Base-by-base conservation (phyloP, 1,284 basidiomycete species). In the Tilletiopsis washingtonensis region DNA sequence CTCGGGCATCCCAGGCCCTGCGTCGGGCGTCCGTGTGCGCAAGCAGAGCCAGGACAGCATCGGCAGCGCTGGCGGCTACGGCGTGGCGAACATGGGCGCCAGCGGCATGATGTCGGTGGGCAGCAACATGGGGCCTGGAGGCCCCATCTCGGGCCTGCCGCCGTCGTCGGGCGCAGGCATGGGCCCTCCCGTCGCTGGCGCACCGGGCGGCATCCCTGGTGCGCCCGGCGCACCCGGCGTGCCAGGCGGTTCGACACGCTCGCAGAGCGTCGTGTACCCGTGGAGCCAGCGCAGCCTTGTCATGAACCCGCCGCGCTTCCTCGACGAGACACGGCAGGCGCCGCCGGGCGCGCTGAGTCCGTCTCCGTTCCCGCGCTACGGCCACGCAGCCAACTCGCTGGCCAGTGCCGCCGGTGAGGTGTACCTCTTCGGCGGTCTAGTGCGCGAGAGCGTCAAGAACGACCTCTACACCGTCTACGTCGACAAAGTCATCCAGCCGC, bases 381-480 rank as follows among this genome's bases (percentile, higher is more conserved):
- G 94, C 11, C 89, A 96, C 68, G 87, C 91, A 2, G 81, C 96
- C n/a, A 93, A 94, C 20, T 82, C 88, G 12, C 82, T 81, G 40
- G 69, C 74, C 2, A 86, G 85, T 11, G 72, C 81, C 17, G 81
- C 79, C 5, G 93, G 93, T 21, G 91, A 98, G 68, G 82, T 99
- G 59, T 91, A 91, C 75, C 81, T 98, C 52, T 99, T 98, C 68
- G 94, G 94, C 63, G 94, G 94, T 58, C 83, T 99, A 46, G 91
- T 98, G 15, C 82, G 85, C 38, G 93, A 98, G 71, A 78, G 82
- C 27, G 86, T 91, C 43, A 82, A 86, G 60, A 97, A 97, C 75
- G 94, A 99, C 75, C 79, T 99, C 43, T 98, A 94, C 75, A 67
- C 63, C 19, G 53, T 71, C 50, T 53, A 63, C 36, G 58, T 64